Conservation (phyloP, 345 rosid genomes). For the Citrus cavaleriei region DNA sequence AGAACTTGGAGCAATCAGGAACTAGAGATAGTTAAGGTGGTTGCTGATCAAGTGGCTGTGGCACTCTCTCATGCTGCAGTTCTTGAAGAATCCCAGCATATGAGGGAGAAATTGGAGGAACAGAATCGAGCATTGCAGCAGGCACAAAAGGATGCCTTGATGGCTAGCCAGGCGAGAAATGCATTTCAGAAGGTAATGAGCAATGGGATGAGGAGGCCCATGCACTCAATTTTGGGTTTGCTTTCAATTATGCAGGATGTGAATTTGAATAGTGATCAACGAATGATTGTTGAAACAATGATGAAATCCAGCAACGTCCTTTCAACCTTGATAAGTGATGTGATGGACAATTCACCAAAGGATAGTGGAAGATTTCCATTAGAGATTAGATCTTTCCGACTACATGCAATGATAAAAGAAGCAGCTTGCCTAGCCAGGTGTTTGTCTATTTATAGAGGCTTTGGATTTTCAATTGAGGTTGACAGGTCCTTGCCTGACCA, state of each 20-base stretch:
- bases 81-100: conserved; percentile 90
- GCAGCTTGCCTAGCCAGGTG: conserved; percentile 82
- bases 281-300: conserved; percentile 69
- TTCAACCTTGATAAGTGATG: conserved; percentile 75
- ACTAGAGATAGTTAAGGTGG: conserved; percentile 84
- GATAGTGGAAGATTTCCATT: conserved; percentile 61
- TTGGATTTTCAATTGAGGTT: conserved; percentile 57
- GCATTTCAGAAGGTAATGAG: conserved; percentile 88
- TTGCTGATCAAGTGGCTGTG: conserved; percentile 96
- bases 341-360: conserved; percentile 68
- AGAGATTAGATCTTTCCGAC: conserved; percentile 53
- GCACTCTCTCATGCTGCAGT: conserved; percentile 96
- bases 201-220: conserved; percentile 89
- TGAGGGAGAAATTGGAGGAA: conserved; percentile 86
- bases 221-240: conserved; percentile 79
- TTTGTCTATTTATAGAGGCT: conserved; percentile 61
- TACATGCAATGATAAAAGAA: conserved; percentile 68
- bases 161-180: conserved; percentile 83
- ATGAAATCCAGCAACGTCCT: conserved; percentile 71
- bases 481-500: conserved; percentile 73
- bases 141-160: conserved; percentile 67
- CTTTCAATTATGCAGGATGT: conserved; percentile 77
- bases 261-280: conserved; percentile 53
- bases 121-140: conserved; percentile 81
- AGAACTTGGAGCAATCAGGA: conserved; percentile 82